Evolutionary conservation across 2,329 filamentous ascomycete species (phyloP).

Genomic region (Trichoderma sp.): DNA sequence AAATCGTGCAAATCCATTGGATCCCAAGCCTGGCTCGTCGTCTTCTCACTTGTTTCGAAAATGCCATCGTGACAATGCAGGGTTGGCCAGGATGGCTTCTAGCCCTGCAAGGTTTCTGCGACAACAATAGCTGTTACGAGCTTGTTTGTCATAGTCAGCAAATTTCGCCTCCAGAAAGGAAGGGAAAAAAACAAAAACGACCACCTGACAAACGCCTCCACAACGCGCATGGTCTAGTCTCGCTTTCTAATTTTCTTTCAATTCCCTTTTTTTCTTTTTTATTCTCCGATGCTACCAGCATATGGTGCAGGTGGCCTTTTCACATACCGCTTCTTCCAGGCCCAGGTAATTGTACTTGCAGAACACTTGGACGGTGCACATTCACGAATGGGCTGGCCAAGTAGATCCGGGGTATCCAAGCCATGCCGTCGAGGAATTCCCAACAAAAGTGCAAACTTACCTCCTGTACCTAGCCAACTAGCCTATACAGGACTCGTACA

Average conservation of each 20-base stretch:
- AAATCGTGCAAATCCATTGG: not conserved
- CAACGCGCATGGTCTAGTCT: slow-evolving; percentile 11
- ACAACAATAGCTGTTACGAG: not conserved
- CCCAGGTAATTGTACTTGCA: not conserved
- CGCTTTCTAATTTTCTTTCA: not conserved
- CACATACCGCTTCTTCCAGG: slow-evolving; percentile 15
- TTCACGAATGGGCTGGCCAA: not conserved
- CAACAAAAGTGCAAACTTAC: slow-evolving; percentile 6
- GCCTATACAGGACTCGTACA: not conserved
- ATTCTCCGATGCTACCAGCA: not conserved
- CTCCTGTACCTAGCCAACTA: not conserved
- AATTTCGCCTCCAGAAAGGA: slow-evolving; percentile 11
- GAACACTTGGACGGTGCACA: not conserved
- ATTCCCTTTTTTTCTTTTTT: not conserved
- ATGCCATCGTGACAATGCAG: slow-evolving; percentile 17
- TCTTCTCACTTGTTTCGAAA: slow-evolving; percentile 1
- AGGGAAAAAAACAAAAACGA: not conserved
- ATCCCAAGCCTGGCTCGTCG: not conserved
- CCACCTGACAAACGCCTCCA: slow-evolving; percentile 21
- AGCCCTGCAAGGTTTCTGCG: slow-evolving; percentile 2
- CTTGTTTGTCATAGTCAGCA: slow-evolving; percentile 15
- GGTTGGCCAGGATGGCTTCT: not conserved
- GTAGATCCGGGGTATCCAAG: slow-evolving; percentile 12
- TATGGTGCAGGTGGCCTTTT: slow-evolving; percentile 1
- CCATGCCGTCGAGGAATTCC: not conserved